Base-by-base conservation (phyloP, 2,329 filamentous ascomycete genomes). In the Scorias spongiosa region DNA sequence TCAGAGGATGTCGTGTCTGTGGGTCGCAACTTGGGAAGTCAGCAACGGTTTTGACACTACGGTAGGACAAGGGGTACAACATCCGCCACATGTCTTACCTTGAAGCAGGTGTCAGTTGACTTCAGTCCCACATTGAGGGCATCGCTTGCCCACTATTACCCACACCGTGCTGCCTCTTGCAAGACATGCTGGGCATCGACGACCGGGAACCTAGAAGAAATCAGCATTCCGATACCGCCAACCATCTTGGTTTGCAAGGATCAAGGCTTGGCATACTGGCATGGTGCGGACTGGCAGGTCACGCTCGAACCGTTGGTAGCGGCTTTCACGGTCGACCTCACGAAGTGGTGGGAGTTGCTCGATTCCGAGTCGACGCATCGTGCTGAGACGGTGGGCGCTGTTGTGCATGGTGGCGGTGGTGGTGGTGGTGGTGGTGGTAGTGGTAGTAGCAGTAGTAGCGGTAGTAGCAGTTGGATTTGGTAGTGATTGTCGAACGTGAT, bases 91-190 rank as follows among this genome's bases (percentile, higher is more conserved):
- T 26, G 20, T 26, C 20, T 26, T 26, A 26, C 20, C 20, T 4
- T 26, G 20, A 26, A 26, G 20, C 20, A 26, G 20, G 20, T 26
- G 20, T 17, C 42, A 59, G 42, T 54, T 57, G 42, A 61, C 57
- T 42, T 58, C 55, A 18, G 51, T 54, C n/a, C 54, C 51, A 45
- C 60, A 62, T 30, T 55, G 49, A 26, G 58, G 54, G 44, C 60
- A 62, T 39, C 50, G 48, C 51, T 62, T 62, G 42, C 59, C 59
- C 11, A 55, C 53, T 41, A 62, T 59, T 40, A 62, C 60, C 57
- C 56, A 61, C 29, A 57, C 46, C 2, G 57, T 57, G 42, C 53
- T 44, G 18, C 59, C 59, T 42, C 51, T 52, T 11, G 45, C 29
- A 17, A 54, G 46, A 44, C 59, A 62, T n/a, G 39, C 47, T 10